Base-by-base conservation (phyloP, 2,329 filamentous ascomycete species). In the Sarocladium strictum region DNA sequence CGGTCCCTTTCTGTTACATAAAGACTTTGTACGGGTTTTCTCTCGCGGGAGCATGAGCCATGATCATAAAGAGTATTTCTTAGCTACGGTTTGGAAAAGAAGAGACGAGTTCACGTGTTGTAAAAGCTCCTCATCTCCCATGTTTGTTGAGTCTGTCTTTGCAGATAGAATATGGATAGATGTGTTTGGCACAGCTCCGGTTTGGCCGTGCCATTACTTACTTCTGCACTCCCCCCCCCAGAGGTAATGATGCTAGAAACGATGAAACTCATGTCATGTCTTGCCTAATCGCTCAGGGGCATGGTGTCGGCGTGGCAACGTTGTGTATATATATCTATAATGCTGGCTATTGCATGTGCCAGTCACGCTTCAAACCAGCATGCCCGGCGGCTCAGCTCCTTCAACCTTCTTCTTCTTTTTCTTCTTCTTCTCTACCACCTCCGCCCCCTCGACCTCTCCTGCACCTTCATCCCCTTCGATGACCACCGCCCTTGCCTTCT, bases 401-500 rank as follows among this genome's bases (percentile, higher is more conserved):
- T 61, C 59, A 4, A 60, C 63, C 69, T 62, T 67, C 66, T 68
- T 75, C 61, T 72, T 77, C 65, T 77, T 80, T 61, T 72, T 72
- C 61, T 70, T 71, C 56, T 67, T 68, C 55, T 65, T 67, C 49
- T 57, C 61, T 19, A 59, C 60, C 9, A 55, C 64, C 54, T 62
- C 40, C 9, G 58, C 62, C 26, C 66, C 56, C 50, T 15, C 54
- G 2, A 26, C 49, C 14, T 53, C 38, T 23, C 54, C 54, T 58
- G 38, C 37, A 12, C 58, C 63, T 1, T 55, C 63, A 19, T 55
- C 57, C 21, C 54, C 61, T 23, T 54, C 58, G 27, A 55, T 62
- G 10, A 54, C 60, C 38, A 15, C 57, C 59, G 50, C 41, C 57
- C n/a, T 40, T 12, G 50, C 64, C 57, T 67, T 67, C 51, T 62